Evolutionary conservation across 108 stramenopile species (phyloP), one percentile per base, ranked within the genome.

Genomic region (Pseudonitzschia delicatissima): DNA sequence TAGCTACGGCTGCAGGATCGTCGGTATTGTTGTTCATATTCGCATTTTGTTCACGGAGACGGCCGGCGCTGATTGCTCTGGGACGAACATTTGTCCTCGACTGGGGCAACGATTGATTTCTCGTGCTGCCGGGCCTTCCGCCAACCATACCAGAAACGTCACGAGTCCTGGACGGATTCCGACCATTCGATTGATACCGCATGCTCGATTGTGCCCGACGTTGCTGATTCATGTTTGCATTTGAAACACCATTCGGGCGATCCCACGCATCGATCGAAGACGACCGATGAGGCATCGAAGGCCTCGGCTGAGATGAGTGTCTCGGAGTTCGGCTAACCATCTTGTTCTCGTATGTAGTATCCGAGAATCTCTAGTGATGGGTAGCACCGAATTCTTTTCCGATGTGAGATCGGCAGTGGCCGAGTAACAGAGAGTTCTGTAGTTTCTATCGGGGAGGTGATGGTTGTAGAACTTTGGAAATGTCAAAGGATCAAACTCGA

Each of bases 1-100:
- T 45, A 8, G 74, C 67, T 42, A 81, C 74, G 1, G 57, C 45
- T 35, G 64, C 29, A n/a, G 79, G 73, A 67, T 71, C 73, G 36
- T 80, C 72, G n/a, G 48, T 36, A 34, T 34, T 45, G 27, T 8
- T 63, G 36, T 18, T 51, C 12, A 9, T 12, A n/a, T 40, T 45
- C 51, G 28, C 26, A 57, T 57, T 58, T 64, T 58, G 53, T 18
- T n/a, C n/a, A n/a, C 53, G 29, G 2, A 55, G 53, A 23, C 60
- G 60, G n/a, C 66, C 66, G 7, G 65, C 73, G 45, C 73, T 74
- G 44, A 62, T 35, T 6, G 73, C 53, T 39, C 73, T 57, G 8
- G 66, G 70, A 32, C 62, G 62, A 31, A 36, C 17, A 32, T 44
- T 35, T 4, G 9, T 55, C 31, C 53, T 55, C 53, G 53, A 17